Conservation (phyloP, 2,329 filamentous ascomycete genomes). For the Mycosphaerella arachidis region DNA sequence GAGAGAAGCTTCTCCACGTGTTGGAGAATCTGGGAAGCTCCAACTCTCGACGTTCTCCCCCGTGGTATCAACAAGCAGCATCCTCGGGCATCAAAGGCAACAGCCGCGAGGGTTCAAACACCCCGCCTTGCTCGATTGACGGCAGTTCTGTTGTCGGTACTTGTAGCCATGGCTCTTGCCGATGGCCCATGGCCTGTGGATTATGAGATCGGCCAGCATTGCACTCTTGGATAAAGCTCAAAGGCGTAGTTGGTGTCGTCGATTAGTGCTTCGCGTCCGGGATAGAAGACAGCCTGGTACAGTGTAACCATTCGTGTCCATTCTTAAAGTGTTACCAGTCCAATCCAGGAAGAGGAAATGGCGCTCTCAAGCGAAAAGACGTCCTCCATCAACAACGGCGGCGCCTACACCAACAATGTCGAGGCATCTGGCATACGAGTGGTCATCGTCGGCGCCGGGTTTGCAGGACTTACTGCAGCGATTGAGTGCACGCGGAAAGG, state of each 20-base stretch:
- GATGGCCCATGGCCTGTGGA: neutral
- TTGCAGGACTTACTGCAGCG: constrained; percentile 58
- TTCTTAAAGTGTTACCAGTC: too few species aligned
- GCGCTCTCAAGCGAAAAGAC: neutral
- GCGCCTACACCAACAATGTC: neutral
- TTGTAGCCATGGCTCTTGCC: neutral
- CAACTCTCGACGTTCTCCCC: neutral
- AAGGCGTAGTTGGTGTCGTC: neutral
- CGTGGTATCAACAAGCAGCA: neutral
- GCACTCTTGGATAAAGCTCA: neutral
- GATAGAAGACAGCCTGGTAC: neutral
- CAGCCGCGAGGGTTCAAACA: neutral
- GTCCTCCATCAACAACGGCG: neutral
- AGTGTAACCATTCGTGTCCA: neutral
- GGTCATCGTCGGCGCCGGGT: constrained; percentile 52
- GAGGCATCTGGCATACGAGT: constrained; percentile 49
- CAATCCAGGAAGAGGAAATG: neutral
- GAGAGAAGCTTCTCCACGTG: constrained; percentile 1
- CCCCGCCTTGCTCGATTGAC: neutral
- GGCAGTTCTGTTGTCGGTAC: neutral
- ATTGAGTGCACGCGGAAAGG: constrained; percentile 61
- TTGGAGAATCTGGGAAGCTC: neutral
- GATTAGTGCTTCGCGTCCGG: neutral
- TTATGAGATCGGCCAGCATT: neutral
- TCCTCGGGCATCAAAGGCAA: neutral